These are phyloP conservation scores for Xylariaceae sp. DNA, from an alignment of 2,329 filamentous ascomycete species.

Conservation along the genomic window DNA sequence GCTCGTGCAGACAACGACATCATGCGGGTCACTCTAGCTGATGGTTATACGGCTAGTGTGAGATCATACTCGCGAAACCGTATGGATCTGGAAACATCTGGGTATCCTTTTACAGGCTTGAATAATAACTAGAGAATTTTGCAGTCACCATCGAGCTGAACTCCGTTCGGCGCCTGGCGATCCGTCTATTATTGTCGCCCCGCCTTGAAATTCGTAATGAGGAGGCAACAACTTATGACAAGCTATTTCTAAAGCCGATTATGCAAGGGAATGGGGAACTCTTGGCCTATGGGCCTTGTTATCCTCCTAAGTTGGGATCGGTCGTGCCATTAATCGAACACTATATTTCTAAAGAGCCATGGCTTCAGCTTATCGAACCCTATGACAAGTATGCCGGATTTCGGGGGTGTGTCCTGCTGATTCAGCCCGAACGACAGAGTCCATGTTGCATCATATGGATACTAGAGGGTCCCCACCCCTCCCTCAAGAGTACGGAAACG, in stretches of 20 bases:
- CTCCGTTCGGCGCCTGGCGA: neutral
- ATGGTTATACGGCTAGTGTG: neutral
- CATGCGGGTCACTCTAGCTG: neutral
- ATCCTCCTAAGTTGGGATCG: neutral
- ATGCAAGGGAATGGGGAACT: neutral
- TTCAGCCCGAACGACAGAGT: neutral
- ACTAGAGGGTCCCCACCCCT: neutral
- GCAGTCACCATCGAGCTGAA: neutral
- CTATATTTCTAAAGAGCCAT: too few relatives aligned
- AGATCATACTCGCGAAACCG: neutral
- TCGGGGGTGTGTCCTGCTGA: neutral
- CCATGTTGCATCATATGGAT: neutral
- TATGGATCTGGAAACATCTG: neutral
- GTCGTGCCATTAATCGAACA: neutral
- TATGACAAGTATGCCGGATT: neutral
- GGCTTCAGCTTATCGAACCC: too few relatives aligned
- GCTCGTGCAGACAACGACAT: neutral
- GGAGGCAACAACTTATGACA: too few relatives aligned
- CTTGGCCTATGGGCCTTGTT: neutral
- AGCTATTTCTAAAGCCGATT: neutral
- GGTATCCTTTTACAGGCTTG: neutral
- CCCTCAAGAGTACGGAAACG: too few relatives aligned
- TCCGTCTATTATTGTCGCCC: neutral
- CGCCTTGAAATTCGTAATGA: too few relatives aligned
- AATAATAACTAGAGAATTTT: neutral